Evolutionary conservation across 345 rosid species (phyloP), one percentile per base, ranked within the genome.

Genomic region (Syzygium aqueum): DNA sequence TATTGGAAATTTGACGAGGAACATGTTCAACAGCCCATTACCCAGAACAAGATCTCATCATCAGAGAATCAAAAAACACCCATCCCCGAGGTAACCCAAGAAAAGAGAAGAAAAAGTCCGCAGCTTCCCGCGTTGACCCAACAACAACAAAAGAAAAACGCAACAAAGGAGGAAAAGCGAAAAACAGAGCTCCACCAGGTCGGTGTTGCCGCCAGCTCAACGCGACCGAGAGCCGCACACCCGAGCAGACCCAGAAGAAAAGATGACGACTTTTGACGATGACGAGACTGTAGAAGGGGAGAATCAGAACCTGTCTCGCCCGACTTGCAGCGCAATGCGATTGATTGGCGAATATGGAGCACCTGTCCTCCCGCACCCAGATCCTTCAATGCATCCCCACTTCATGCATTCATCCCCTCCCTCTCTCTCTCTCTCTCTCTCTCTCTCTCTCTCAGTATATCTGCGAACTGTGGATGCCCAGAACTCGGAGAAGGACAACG

Each of bases 381-480:
- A 19, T 13, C 49, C 37, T 19, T 73, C 82, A 73, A 73, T 73
- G 82, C 27, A 73, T 73, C 82, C 6, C 82, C 49, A 73, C 49
- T 37, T 37, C 82, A 61, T 30, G 3, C 37, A 14, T 61, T n/a
- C 37, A 16, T 61, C 5, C 77, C 2, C 46, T 8, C 46, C 8
- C 40, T 15, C 49, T 17, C 25, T 8, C 46, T 7, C 17, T 5
- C 21, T 9, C 73, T 11, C 67, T 59, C 30, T 27, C 65, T 2
- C 28, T 1, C 28, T 11, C 14, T 1, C 73, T n/a, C 37, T n/a
- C 40, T 30, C 40, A 0, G 14, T n/a, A 0, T 63, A 0, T 63
- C 77, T 63, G 19, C 40, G 40, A 63, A 28, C 77, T 0, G 23
- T 16, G 46, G 49, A 2, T 9, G 80, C 2, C 7, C 9, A 67